Base-by-base conservation (phyloP, 2,329 filamentous ascomycete species). In the Byssochlamys sp. region DNA sequence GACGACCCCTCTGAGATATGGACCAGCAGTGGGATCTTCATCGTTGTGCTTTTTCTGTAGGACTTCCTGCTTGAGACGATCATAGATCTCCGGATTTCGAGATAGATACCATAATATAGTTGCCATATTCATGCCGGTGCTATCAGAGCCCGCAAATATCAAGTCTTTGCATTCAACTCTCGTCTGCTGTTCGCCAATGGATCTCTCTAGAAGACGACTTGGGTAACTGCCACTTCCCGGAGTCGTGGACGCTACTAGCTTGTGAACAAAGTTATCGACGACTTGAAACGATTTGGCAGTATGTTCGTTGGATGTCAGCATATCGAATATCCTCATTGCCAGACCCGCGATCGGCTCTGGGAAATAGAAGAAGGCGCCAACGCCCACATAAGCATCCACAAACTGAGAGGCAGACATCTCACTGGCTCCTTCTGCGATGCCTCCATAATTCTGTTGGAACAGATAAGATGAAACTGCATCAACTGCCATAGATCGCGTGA, bases 401-500 rank as follows among this genome's bases (percentile, higher is more conserved):
- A 83, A 83, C 0, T 71, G 67, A 52, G 73, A 73, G n/a, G 78
- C 72, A 57, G 74, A 73, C 59, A 80, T 59, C 60, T 65, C 54
- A 39, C 62, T 60, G 6, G 69, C 64, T 19, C 65, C 66, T 62
- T 80, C 78, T 1, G 68, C 64, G 2, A 78, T 65, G 1, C 76
- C 79, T 10, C 80, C 76, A 64, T 83, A 85, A 10, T 74, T 73
- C 55, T 75, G 70, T 1, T 73, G 73, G 58, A 84, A 82, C 0
- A 84, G 69, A 69, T 84, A 82, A 3, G 74, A 75, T 2, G 77
- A 78, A 0, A 83, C 78, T 3, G 76, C 77, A 67, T 84, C 82
- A 2, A 84, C 69, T 4, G 81, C 79, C 59, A 84, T 65, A 29
- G 74, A 75, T 53, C 80, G 71, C 2, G 75, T 67, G 27, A 81